Evolutionary conservation across 352 stramenopile genomes (phyloP).

Genomic region (Phytophthora foliorum): DNA sequence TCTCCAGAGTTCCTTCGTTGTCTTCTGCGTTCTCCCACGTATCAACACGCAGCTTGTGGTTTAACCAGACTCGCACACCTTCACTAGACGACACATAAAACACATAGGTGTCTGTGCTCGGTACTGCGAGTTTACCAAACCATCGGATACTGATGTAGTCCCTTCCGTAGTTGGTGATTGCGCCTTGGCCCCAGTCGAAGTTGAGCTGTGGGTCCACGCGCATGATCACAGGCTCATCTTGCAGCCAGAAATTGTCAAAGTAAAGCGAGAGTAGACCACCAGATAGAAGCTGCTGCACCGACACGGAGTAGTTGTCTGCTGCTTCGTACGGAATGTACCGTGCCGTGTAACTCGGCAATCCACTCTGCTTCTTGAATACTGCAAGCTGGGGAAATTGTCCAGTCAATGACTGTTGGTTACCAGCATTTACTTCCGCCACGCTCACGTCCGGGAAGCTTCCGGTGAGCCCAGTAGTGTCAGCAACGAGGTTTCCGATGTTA

Average conservation of each 20-base stretch:
- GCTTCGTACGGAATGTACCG: constrained; percentile 84
- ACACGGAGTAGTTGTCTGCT: constrained; percentile 86
- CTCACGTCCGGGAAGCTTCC: constrained; percentile 65
- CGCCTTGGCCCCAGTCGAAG: constrained; percentile 92
- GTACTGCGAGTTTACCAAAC: constrained; percentile 93
- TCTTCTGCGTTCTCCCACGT: constrained; percentile 81
- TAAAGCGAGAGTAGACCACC: constrained; percentile 93
- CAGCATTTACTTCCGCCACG: constrained; percentile 76
- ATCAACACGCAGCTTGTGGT: constrained; percentile 94
- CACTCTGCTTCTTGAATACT: constrained; percentile 94
- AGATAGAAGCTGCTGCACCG: constrained; percentile 92
- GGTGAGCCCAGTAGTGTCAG: constrained; percentile 52
- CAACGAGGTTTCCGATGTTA: constrained; percentile 75
- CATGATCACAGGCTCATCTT: constrained; percentile 90
- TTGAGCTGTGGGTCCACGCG: constrained; percentile 87
- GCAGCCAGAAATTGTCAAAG: constrained; percentile 97
- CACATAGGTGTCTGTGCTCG: constrained; percentile 90
- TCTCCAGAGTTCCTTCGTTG: constrained; percentile 56
- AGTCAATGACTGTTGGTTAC: constrained; percentile 76
- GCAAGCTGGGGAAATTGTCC: constrained; percentile 74
- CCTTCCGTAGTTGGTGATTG: constrained; percentile 93
- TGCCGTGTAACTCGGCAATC: constrained; percentile 93
- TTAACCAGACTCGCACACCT: constrained; percentile 93
- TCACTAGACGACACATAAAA: constrained; percentile 95
- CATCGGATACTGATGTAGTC: constrained; percentile 97